Evolutionary conservation across 2,329 filamentous ascomycete genomes (phyloP).

Genomic region (Periconia macrospinosa): DNA sequence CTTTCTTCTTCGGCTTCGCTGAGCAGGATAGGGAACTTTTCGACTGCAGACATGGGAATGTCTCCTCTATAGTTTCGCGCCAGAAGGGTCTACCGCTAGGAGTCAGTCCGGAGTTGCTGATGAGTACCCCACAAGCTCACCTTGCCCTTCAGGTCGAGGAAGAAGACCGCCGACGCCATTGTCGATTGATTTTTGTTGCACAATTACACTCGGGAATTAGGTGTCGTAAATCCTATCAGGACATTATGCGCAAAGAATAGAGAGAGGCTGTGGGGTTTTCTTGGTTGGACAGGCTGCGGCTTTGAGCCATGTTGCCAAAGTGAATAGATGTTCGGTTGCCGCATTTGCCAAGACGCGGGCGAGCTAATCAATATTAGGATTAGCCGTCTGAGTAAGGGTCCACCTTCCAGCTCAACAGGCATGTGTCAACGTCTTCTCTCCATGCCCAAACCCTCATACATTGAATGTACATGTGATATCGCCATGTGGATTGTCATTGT

Average conservation of each 20-base stretch:
- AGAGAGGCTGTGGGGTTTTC: conserved; percentile 7
- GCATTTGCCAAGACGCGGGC: conserved; percentile 7
- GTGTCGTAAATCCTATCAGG: conserved; percentile 11
- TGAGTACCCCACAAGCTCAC: conserved; percentile 53
- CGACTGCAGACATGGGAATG: conserved; percentile 98
- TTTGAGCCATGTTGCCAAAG: conserved; percentile 7
- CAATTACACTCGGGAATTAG: not conserved
- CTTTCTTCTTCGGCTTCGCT: conserved; percentile 99
- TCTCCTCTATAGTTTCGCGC: conserved; percentile 98
- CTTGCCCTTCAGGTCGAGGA: conserved; percentile 99
- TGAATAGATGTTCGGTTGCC: conserved; percentile 6
- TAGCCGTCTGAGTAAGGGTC: not conserved
- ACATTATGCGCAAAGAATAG: conserved; percentile 19
- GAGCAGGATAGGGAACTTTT: conserved; percentile 94
- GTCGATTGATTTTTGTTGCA: conserved; percentile 23
- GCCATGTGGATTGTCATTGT: too few relatives aligned
- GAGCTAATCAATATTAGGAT: conserved; percentile 2
- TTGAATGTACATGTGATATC: too few relatives aligned
- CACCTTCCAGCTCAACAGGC: too few relatives aligned
- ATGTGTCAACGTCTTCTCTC: too few relatives aligned
- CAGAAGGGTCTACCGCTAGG: conserved; percentile 75
- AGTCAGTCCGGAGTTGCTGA: conserved; percentile 29
- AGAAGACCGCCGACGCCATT: conserved; percentile 98
- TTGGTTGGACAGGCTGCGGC: not conserved
- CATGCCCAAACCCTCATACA: too few relatives aligned